Evolutionary conservation across 352 stramenopile genomes (phyloP), one percentile per base, ranked within the genome.

Genomic region (Globisporangium recalcitrans): DNA sequence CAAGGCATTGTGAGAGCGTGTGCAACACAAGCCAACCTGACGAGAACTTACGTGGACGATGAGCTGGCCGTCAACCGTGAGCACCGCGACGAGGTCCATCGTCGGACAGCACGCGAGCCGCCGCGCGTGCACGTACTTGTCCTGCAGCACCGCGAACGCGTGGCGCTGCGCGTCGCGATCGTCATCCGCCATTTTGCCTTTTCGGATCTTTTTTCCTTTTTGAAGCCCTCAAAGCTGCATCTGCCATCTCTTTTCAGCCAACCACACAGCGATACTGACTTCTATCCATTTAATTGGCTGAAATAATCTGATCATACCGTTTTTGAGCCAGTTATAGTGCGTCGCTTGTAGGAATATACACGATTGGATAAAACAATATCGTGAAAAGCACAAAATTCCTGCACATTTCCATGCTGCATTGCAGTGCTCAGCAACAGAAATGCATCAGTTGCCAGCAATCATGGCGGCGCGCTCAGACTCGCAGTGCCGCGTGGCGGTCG

Each of bases 1-100:
- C 31, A 34, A 13, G 9, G 31, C 31, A 34, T 10, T 34, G 31
- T 9, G 11, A 34, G 8, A 34, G 31, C n/a, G n/a, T n/a, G n/a
- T n/a, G n/a, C n/a, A n/a, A n/a, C n/a, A n/a, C n/a, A n/a, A n/a
- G n/a, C n/a, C n/a, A n/a, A n/a, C n/a, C n/a, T n/a, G n/a, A n/a
- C n/a, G n/a, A n/a, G n/a, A n/a, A 82, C 82, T 58, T 61, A 94
- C 85, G 56, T 91, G 79, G 19, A 94, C 80, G 48, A 90, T 59
- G 4, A 92, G 72, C 34, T 93, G 74, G 34, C 78, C 69, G 54
- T 93, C 85, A 11, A 71, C 68, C 8, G 81, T 91, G 38, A 93
- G 62, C 14, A 92, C 63, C 2, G 83, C 85, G 29, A 94, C 53
- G 26, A 92, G 72, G 62, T 93, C 85, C 85, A 94, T 94, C 9